Base-by-base conservation (phyloP, 2,329 filamentous ascomycete species). In the Ilyonectria sp. region DNA sequence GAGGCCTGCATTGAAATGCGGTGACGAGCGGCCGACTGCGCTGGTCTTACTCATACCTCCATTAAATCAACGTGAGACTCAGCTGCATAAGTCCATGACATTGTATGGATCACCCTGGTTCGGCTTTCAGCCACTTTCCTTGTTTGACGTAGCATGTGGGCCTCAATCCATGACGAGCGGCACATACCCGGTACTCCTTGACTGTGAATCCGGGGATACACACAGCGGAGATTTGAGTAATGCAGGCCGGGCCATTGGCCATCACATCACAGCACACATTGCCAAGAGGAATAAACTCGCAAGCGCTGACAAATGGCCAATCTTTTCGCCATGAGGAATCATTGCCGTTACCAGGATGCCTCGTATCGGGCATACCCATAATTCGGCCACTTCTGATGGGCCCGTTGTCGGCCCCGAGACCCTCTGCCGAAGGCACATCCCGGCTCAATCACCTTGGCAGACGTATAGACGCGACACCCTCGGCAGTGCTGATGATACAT, bases 401-500 rank as follows among this genome's bases (percentile, higher is more conserved):
- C 10, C 8, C 6, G 26, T 10, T 31, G n/a, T 31, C 4, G 9
- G 9, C 29, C 33, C 26, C 26, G 49, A 19, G n/a, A 33, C 26
- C 29, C 26, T 33, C 5, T 31, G 17, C 17, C 17, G 29, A 35
- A 4, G n/a, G n/a, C 6, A 15, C 10, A 53, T 37, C 50, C 31
- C 29, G 50, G 50, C 19, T 21, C 8, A 13, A 9, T 23, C 31
- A 15, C 15, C 50, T 53, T 53, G 50, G 50, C 50, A 15, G 17
- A 7, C 19, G 9, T 53, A 7, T 21, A 37, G n/a, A 8, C 50
- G 50, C 31, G n/a, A 53, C 50, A 21, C 15, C 50, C 29, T 33
- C 33, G 50, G 50, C 33, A 6, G 19, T 53, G n/a, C n/a, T 19
- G 50, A 33, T 33, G 50, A n/a, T n/a, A 33, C 50, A 53, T 53